Conservation (phyloP, 2,329 filamentous ascomycete species). For the Geosmithia morbida region DNA sequence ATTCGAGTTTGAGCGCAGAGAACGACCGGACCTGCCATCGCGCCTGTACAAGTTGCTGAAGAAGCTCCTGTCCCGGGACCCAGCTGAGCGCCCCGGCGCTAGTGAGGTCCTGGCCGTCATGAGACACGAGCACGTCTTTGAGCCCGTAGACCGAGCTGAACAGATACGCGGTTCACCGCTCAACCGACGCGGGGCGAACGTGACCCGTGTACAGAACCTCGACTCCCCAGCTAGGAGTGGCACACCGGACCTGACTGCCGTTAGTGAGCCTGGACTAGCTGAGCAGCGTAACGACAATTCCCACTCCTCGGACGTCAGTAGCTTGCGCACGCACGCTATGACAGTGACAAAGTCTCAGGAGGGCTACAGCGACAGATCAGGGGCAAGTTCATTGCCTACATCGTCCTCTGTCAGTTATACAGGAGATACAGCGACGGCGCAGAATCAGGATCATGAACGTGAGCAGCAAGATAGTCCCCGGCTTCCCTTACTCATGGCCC, state of each 20-base stretch:
- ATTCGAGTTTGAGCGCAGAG: constrained; percentile 62
- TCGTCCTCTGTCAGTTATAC: not conserved
- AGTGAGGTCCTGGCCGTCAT: constrained; percentile 73
- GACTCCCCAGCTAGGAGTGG: constrained; percentile 36
- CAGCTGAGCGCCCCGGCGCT: constrained; percentile 64
- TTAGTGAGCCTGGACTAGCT: constrained; percentile 6
- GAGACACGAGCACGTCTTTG: constrained; percentile 45
- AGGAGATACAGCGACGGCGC: no score
- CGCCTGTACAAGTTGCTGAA: constrained; percentile 78
- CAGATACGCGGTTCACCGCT: not conserved
- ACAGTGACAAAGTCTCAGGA: not conserved
- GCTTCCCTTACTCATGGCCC: constrained; percentile 2
- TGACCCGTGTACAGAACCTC: constrained; percentile 36
- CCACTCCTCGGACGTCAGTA: not conserved
- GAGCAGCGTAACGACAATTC: not conserved
- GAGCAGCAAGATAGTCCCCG: not conserved
- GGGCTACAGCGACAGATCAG: not conserved
- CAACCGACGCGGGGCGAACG: constrained; percentile 18
- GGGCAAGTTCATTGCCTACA: not conserved
- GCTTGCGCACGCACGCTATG: not conserved
- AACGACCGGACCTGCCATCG: constrained; percentile 69
- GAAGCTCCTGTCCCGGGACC: constrained; percentile 63
- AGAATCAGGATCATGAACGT: not conserved
- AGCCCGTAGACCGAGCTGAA: constrained; percentile 14
- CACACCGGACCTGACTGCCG: constrained; percentile 19